Percentiles rank a stretch among this genome's conserved stretches.
Evolutionary conservation across 495 filamentous ascomycete species (phyloP).

Genomic region (Lentithecium fluviatile): DNA sequence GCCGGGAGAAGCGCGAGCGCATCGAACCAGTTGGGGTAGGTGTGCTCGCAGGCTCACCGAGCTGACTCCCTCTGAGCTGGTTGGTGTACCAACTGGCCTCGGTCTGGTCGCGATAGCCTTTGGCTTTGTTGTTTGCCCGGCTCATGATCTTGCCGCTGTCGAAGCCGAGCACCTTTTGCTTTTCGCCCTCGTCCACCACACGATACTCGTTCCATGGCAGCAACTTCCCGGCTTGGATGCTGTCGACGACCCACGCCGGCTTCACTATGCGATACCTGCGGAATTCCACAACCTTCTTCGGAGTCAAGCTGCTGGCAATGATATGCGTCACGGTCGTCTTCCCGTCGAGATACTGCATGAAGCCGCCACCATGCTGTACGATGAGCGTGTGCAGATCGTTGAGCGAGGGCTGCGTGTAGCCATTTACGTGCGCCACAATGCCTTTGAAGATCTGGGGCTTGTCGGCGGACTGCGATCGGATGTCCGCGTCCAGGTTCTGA

Average conservation of each 20-base stretch:
- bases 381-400: conserved; percentile 84
- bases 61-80: conserved; percentile 55
- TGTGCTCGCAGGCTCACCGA: conserved; percentile 9
- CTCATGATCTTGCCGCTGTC: conserved; percentile 66
- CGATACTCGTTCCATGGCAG: conserved; percentile 83
- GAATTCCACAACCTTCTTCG: conserved; percentile 88
- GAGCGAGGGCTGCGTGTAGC: conserved; percentile 88
- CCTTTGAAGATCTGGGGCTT: conserved; percentile 86
- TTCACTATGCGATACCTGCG: conserved; percentile 84
- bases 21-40: conserved; percentile 18
- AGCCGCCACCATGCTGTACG: conserved; percentile 86
- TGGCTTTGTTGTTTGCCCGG: conserved; percentile 55
- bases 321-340: conserved; percentile 95
- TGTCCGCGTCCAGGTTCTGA: conserved; percentile 83
- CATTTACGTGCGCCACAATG: conserved; percentile 84
- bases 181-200: conserved; percentile 73
- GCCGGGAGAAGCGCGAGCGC: conserved; percentile 20
- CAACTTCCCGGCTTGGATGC: conserved; percentile 72
- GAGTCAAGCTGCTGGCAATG: conserved; percentile 83
- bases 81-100: conserved; percentile 74
- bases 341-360: conserved; percentile 89
- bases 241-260: conserved; percentile 94
- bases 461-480: conserved; percentile 63
- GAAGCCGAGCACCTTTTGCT: conserved; percentile 76
- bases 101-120: conserved; percentile 72